Evolutionary conservation across 768 basidiomycete species (phyloP).

Genomic region (Leucocoprinus leucothites): DNA sequence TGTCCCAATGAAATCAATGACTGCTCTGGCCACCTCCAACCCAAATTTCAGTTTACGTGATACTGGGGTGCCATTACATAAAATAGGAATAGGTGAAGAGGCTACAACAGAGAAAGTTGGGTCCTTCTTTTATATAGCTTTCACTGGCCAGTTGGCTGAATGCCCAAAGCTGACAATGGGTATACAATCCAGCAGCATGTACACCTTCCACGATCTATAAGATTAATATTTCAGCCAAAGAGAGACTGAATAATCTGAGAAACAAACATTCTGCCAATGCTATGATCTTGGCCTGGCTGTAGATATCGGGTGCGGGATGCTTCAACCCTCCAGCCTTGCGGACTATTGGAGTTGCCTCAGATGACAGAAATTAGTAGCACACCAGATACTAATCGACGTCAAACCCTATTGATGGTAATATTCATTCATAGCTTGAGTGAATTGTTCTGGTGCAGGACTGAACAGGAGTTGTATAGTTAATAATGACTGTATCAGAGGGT

Average conservation of each 20-base stretch:
- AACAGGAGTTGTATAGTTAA: too few relatives aligned
- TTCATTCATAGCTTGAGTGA: conserved; percentile 29
- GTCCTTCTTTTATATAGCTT: conserved; percentile 31
- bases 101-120: conserved; percentile 24
- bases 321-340: conserved; percentile 42
- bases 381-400: conserved; percentile 38
- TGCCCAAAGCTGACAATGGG: conserved; percentile 59
- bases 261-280: conserved; percentile 48
- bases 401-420: conserved; percentile 49
- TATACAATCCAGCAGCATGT: conserved; percentile 30
- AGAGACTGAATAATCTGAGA: too few relatives aligned
- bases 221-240: too few relatives aligned
- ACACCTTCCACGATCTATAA: too few relatives aligned
- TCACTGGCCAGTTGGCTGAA: conserved; percentile 40
- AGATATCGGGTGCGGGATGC: conserved; percentile 61
- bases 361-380: conserved; percentile 54
- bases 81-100: conserved; percentile 27
- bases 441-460: too few relatives aligned
- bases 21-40: conserved; percentile 51
- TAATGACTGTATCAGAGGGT: too few relatives aligned
- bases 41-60: conserved; percentile 35
- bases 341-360: conserved; percentile 56
- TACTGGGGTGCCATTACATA: too few relatives aligned
- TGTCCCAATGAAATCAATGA: conserved; percentile 47
- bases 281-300: conserved; percentile 51